Evolutionary conservation across 2,329 filamentous ascomycete genomes (phyloP), one percentile per base, ranked within the genome.

Genomic region (Aureobasidium namibiae): DNA sequence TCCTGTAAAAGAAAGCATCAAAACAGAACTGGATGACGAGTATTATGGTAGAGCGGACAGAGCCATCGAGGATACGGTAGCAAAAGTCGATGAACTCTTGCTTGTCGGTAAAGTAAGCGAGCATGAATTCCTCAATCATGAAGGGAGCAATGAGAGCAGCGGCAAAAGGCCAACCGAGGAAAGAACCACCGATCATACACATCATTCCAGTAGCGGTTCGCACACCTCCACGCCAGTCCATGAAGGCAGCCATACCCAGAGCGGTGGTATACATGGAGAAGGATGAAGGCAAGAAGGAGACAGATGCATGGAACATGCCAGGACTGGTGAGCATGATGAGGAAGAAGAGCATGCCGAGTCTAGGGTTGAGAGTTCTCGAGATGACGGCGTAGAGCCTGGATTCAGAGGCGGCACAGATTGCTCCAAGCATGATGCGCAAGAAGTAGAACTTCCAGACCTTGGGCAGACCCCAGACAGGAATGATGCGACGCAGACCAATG

Each of bases 251-350:
- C 59, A 91, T 83, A 11, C 92, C 94, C 8, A 97, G 78, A 80
- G 94, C 94, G 14, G 84, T 86, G 61, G 86, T 89, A 71, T 95
- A 96, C 94, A 99, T 99, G 68, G 94, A 88, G 69, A 99, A 99
- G 72, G 88, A 96, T 9, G 92, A 96, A 0, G 94, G 94, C 5
- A 99, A 78, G 69, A 89, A 96, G 6, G 92, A 85, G 1, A 88
- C 82, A 60, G 90, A 90, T 4, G 94, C 88, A 73, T 96, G 90
- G 70, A 96, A 97, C 80, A 96, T 95, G 44, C 94, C 94, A 0
- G 94, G 89, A 62, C 88, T 95, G 60, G 87, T 85, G 52, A 90
- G 76, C 61, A 88, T 85, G 44, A 88, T 84, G 62, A 92, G 77
- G 61, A 96, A 75, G 72, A 95, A 96, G 68, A 96, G 84, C 4